phyloP scores from a whole-genome alignment of 2,329 filamentous ascomycete species.

The Neocatenulostroma microsporum region DNA sequence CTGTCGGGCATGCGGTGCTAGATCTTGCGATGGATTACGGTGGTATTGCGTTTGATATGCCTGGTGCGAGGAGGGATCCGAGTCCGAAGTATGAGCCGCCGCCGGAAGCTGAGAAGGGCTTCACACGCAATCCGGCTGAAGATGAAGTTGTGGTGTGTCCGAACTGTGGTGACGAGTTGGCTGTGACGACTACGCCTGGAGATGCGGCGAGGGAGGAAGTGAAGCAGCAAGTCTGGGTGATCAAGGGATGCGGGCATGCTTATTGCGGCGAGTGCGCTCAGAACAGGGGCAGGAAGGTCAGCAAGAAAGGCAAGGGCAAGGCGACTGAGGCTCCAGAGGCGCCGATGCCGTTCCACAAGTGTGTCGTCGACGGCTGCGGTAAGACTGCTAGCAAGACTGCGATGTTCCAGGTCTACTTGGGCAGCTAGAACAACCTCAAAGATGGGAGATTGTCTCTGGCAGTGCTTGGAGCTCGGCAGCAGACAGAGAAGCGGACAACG shows the following conservation, averaged over 20 bases:
- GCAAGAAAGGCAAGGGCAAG: slow-evolving; percentile 34
- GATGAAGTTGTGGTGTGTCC: slow-evolving; percentile 73
- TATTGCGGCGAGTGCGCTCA: slow-evolving; percentile 48
- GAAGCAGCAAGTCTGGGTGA: slow-evolving; percentile 86
- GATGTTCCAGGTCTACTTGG: slow-evolving; percentile 24
- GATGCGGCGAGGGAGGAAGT: too few species aligned
- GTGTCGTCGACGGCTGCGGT: slow-evolving; percentile 39
- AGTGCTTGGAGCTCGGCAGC: too few species aligned
- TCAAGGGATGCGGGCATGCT: slow-evolving; percentile 79
- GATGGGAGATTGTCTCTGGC: too few species aligned
- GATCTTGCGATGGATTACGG: slow-evolving; percentile 32
- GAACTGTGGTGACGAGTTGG: slow-evolving; percentile 76
- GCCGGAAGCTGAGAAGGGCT: slow-evolving; percentile 61
- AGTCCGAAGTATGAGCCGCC: slow-evolving; percentile 55
- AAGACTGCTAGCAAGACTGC: slow-evolving; percentile 27
- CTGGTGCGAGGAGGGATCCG: slow-evolving; percentile 20
- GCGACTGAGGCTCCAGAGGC: slow-evolving; percentile 37
- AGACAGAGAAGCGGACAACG: too few species aligned
- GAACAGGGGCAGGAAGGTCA: slow-evolving; percentile 24
- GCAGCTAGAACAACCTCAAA: slow-evolving; percentile 55
- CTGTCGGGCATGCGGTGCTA: too few species aligned
- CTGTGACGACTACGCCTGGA: slow-evolving; percentile 62
- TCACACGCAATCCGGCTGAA: slow-evolving; percentile 67
- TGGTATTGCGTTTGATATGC: slow-evolving; percentile 37
- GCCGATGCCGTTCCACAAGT: slow-evolving; percentile 36